A percentile compares a stretch with the other conserved stretches of the same genome.
phyloP scores from a whole-genome alignment of 192 early-diverging fungal genomes.

The Podila minutissima region DNA sequence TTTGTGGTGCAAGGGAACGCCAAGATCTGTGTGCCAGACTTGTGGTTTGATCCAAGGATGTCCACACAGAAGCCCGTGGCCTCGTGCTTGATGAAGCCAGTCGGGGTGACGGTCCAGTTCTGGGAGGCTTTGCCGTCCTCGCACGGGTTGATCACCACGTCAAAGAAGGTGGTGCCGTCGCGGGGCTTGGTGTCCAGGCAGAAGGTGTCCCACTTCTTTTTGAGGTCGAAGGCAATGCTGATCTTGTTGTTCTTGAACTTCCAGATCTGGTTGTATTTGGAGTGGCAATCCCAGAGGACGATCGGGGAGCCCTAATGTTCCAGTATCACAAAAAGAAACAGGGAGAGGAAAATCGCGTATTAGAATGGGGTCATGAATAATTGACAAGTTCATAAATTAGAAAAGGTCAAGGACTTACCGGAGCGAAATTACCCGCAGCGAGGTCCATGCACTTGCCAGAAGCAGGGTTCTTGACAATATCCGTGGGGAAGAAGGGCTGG shows the following conservation, averaged over 20 bases:
- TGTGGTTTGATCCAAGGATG: conserved; percentile 10
- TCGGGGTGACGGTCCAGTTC: conserved; percentile 27
- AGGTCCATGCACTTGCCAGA: conserved; percentile 42
- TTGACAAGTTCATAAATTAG: background rate
- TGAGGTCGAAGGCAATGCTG: conserved; percentile 27
- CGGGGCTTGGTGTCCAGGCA: conserved; percentile 24
- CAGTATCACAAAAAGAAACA: background rate
- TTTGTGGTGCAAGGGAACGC: conserved; percentile 21
- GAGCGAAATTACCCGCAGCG: background rate
- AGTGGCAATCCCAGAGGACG: conserved; percentile 25
- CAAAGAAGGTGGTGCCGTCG: conserved; percentile 1
- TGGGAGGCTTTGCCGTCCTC: conserved; percentile 7
- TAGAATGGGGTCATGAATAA: too few species aligned
- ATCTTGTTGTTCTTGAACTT: conserved; percentile 41
- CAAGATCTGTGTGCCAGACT: conserved; percentile 21
- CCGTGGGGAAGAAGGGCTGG: conserved; percentile 46
- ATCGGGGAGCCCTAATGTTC: conserved; percentile 18
- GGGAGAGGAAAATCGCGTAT: background rate
- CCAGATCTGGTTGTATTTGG: conserved; percentile 28
- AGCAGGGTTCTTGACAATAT: conserved; percentile 34
- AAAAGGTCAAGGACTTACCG: conserved; percentile 11
- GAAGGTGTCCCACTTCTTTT: conserved; percentile 29
- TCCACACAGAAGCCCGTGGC: conserved; percentile 30
- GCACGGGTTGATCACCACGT: conserved; percentile 24
- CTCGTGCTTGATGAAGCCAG: conserved; percentile 29